Evolutionary conservation across 2,329 filamentous ascomycete genomes (phyloP).

Genomic region (Fusarium marasasianum): DNA sequence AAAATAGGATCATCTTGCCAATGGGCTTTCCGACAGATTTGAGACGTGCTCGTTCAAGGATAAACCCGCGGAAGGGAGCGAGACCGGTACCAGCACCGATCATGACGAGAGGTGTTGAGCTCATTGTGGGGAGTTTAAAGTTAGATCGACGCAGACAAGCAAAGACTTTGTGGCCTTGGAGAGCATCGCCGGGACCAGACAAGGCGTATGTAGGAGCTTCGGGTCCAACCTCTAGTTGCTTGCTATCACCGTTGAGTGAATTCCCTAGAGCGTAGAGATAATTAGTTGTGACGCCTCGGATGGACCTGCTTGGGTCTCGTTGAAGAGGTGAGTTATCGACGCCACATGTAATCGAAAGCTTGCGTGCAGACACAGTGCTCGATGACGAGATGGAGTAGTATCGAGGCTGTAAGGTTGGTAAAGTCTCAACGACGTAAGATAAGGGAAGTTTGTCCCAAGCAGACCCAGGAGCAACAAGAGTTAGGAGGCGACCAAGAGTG

Average conservation of each 20-base stretch:
- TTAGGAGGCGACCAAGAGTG: slow-evolving; percentile 40
- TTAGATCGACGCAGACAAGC: slow-evolving; percentile 45
- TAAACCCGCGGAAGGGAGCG: slow-evolving; percentile 51
- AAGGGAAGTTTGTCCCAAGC: slow-evolving; percentile 48
- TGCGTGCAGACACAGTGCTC: slow-evolving; percentile 45
- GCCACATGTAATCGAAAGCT: slow-evolving; percentile 38
- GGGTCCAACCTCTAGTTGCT: not conserved
- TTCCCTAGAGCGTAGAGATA: slow-evolving; percentile 39
- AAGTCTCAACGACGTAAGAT: slow-evolving; percentile 63
- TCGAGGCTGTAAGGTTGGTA: slow-evolving; percentile 60
- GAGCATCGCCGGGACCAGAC: slow-evolving; percentile 21
- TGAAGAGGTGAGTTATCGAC: slow-evolving; percentile 28
- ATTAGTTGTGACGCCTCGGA: slow-evolving; percentile 41
- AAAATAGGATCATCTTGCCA: slow-evolving; percentile 56
- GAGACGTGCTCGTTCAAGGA: slow-evolving; percentile 37
- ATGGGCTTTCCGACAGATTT: slow-evolving; percentile 33
- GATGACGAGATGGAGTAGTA: slow-evolving; percentile 72
- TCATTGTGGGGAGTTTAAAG: slow-evolving; percentile 56
- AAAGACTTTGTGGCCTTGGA: slow-evolving; percentile 32
- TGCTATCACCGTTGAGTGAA: not conserved
- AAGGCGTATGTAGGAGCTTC: slow-evolving; percentile 17
- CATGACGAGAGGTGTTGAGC: slow-evolving; percentile 60
- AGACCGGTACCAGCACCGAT: slow-evolving; percentile 61
- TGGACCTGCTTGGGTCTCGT: slow-evolving; percentile 12
- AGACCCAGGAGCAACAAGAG: slow-evolving; percentile 15